phyloP scores from a whole-genome alignment of 768 basidiomycete species.

The Nidula microcarpa region DNA sequence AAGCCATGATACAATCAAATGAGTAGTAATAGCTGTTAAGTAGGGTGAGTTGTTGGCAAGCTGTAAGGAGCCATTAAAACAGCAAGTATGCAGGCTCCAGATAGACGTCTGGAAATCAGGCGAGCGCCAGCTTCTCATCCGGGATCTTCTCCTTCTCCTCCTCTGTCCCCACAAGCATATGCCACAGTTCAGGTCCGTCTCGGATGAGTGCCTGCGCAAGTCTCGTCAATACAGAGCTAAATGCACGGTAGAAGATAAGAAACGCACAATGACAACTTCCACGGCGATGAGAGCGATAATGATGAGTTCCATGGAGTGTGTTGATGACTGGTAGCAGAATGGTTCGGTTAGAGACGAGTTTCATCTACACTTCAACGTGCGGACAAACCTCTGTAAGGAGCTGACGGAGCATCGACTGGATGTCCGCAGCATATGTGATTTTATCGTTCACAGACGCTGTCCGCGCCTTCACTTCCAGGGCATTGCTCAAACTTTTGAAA shows the following conservation, averaged over 20 bases:
- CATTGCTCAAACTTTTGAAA: constrained; percentile 81
- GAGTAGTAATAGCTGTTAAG: too few relatives aligned
- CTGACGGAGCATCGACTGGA: constrained; percentile 87
- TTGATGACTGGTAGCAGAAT: constrained; percentile 75
- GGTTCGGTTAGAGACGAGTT: too few relatives aligned
- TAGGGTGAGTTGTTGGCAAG: too few relatives aligned
- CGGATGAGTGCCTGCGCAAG: constrained; percentile 61
- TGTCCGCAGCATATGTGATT: constrained; percentile 86
- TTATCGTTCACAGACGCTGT: constrained; percentile 87
- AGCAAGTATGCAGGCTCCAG: too few relatives aligned
- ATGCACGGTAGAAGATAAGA: not conserved
- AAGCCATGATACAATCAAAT: too few relatives aligned
- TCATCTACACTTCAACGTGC: too few relatives aligned
- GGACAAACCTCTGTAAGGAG: constrained; percentile 77
- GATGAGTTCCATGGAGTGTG: constrained; percentile 91
- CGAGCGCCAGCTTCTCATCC: constrained; percentile 1
- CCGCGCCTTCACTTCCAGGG: constrained; percentile 82
- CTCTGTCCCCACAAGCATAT: constrained; percentile 38
- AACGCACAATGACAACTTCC: constrained; percentile 84
- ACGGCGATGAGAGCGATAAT: constrained; percentile 95
- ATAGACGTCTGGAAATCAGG: too few relatives aligned
- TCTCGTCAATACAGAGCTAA: not conserved
- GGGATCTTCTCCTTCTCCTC: constrained; percentile 9
- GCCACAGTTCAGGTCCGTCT: constrained; percentile 76
- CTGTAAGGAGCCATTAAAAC: too few relatives aligned